Conservation (phyloP, 805 yeast genomes). For the Yarrowia phangngaensis region DNA sequence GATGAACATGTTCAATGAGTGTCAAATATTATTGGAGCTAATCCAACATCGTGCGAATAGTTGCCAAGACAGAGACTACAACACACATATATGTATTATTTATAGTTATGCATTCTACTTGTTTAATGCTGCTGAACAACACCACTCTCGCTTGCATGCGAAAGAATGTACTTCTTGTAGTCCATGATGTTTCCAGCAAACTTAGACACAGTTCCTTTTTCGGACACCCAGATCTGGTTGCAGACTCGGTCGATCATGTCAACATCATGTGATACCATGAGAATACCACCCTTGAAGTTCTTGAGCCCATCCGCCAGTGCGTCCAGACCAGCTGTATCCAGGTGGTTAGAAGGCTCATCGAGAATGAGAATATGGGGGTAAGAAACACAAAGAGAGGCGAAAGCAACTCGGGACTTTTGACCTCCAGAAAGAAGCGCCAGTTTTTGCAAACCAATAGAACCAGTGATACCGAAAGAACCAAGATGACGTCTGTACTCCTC, state of each 20-base stretch:
- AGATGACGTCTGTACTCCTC: slow-evolving; percentile 96
- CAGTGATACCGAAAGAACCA: slow-evolving; percentile 96
- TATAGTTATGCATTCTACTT: background rate
- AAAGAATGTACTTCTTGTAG: slow-evolving; percentile 83
- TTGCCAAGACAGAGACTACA: too few relatives aligned
- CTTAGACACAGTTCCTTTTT: slow-evolving; percentile 70
- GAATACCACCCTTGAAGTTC: slow-evolving; percentile 88
- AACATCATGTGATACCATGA: slow-evolving; percentile 98
- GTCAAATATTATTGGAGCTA: too few relatives aligned
- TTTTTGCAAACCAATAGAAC: slow-evolving; percentile 86
- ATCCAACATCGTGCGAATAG: too few relatives aligned
- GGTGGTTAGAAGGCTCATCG: slow-evolving; percentile 97
- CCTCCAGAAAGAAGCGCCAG: slow-evolving; percentile 92
- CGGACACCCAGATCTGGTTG: slow-evolving; percentile 94
- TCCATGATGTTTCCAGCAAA: slow-evolving; percentile 80
- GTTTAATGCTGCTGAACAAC: slow-evolving; percentile 84
- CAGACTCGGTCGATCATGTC: slow-evolving; percentile 83
- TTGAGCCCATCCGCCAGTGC: slow-evolving; percentile 87
- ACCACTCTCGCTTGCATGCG: slow-evolving; percentile 75
- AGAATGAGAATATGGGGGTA: slow-evolving; percentile 88
- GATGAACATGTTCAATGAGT: too few relatives aligned
- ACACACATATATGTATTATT: too few relatives aligned
- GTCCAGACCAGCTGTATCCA: slow-evolving; percentile 97
- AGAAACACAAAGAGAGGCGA: slow-evolving; percentile 86
- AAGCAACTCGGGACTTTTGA: slow-evolving; percentile 96